Percentiles rank a stretch among this genome's conserved stretches.
Evolutionary conservation across 179 eudicot genomes (phyloP).

Genomic region (Camellia oleifera): DNA sequence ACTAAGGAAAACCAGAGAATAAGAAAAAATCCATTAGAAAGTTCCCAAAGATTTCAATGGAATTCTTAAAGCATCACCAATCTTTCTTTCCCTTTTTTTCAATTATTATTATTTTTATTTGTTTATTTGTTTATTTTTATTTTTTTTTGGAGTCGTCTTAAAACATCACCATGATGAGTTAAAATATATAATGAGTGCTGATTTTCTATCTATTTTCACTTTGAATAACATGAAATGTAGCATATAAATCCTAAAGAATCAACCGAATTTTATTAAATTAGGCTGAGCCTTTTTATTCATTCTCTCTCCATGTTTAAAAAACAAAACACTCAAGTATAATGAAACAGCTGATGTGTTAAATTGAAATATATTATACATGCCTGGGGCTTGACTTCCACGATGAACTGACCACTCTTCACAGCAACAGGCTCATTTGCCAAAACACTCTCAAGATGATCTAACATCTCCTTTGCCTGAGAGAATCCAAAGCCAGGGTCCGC

Average conservation of each 20-base stretch:
- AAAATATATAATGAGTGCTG: too few relatives aligned
- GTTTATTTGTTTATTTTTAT: too few relatives aligned
- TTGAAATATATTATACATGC: conserved; percentile 26
- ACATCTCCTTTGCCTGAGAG: conserved; percentile 90
- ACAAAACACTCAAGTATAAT: background rate
- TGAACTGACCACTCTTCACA: conserved; percentile 82
- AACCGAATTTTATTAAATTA: background rate
- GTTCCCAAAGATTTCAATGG: background rate
- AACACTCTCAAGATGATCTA: conserved; percentile 93
- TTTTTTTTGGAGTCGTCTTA: too few relatives aligned
- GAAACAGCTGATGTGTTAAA: background rate
- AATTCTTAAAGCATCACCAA: background rate
- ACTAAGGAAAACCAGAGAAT: too few relatives aligned
- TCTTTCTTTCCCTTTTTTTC: too few relatives aligned
- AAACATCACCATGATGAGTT: too few relatives aligned
- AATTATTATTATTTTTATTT: too few relatives aligned
- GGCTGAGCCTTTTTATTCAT: background rate
- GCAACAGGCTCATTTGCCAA: conserved; percentile 86
- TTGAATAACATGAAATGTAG: background rate
- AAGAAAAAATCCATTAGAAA: background rate
- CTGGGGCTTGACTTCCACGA: conserved; percentile 96
- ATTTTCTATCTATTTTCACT: too few relatives aligned
- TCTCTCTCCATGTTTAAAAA: background rate
- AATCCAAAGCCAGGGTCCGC: conserved; percentile 87
- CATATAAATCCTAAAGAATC: background rate